Conservation (phyloP, 331 rosid species). For the Acacia concinna region DNA sequence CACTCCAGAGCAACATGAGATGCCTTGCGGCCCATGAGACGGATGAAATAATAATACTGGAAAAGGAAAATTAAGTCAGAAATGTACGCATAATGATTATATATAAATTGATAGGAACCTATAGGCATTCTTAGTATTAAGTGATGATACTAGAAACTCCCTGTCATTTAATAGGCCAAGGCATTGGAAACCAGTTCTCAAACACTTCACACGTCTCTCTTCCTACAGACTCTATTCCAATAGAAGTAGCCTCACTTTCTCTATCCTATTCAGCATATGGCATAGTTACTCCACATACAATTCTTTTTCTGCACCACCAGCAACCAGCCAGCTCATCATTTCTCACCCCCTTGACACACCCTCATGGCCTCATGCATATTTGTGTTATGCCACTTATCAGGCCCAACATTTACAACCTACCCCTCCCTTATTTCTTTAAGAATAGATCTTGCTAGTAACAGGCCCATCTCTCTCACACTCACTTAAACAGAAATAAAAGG, state of each 20-base stretch:
- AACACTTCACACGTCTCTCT: neutral
- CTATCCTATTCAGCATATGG: neutral
- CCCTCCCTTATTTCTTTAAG: neutral
- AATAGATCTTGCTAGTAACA: neutral
- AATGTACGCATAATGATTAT: neutral
- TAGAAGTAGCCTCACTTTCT: neutral
- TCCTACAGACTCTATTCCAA: neutral
- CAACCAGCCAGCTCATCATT: neutral
- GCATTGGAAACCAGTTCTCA: neutral
- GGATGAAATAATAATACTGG: slow-evolving; percentile 91
- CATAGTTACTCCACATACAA: neutral
- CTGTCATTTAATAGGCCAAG: neutral
- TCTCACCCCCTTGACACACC: neutral
- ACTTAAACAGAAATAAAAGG: neutral
- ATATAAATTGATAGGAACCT: neutral
- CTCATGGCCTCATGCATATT: neutral
- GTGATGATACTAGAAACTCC: neutral
- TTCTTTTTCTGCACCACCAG: neutral
- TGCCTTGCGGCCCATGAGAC: slow-evolving; percentile 82
- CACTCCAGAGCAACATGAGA: slow-evolving; percentile 80
- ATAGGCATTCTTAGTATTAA: neutral
- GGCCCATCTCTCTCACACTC: neutral
- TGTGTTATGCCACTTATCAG: neutral
- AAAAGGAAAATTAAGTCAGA: slow-evolving; percentile 37
- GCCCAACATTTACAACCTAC: neutral